Percentiles rank a stretch among this genome's conserved stretches.
phyloP scores from a whole-genome alignment of 495 filamentous ascomycete species.

The Hypoxylon lienhwacheense region DNA sequence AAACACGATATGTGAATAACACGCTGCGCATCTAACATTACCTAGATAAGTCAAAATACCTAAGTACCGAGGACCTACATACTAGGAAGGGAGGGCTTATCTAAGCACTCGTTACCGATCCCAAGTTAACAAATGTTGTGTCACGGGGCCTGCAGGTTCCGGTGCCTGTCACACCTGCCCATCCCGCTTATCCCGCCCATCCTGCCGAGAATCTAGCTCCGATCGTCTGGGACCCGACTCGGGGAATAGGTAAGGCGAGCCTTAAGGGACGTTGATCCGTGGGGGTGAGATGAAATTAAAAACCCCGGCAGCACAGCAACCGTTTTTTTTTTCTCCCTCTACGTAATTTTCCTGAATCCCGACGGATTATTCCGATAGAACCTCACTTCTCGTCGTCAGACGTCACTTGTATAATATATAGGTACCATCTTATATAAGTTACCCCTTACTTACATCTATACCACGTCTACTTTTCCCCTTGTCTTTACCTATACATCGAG shows the following conservation, averaged over 20 bases:
- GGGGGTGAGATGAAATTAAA: slow-evolving; percentile 17
- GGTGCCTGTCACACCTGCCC: slow-evolving; percentile 30
- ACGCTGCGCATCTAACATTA: too few species aligned
- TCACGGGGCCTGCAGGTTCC: slow-evolving; percentile 30
- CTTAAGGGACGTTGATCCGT: slow-evolving; percentile 26
- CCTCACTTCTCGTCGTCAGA: slow-evolving; percentile 1
- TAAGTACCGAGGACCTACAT: too few species aligned
- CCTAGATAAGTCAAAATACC: too few species aligned
- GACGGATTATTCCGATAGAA: neutral
- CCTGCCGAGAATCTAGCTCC: slow-evolving; percentile 18
- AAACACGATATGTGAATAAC: too few species aligned
- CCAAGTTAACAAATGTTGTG: slow-evolving; percentile 22
- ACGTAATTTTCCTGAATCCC: too few species aligned
- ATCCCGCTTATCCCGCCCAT: slow-evolving; percentile 18
- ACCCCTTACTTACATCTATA: neutral
- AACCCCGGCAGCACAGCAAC: too few species aligned
- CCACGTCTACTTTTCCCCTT: neutral
- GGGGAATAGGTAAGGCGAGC: slow-evolving; percentile 23
- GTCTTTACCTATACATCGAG: neutral
- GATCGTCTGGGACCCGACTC: slow-evolving; percentile 22
- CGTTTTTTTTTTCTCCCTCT: slow-evolving; percentile 13
- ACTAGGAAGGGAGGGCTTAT: too few species aligned
- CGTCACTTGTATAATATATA: too few species aligned
- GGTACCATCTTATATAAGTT: too few species aligned
- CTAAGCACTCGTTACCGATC: slow-evolving; percentile 14